Conservation (phyloP, 371 early-diverging fungal species). For the Mortierella sp. region DNA sequence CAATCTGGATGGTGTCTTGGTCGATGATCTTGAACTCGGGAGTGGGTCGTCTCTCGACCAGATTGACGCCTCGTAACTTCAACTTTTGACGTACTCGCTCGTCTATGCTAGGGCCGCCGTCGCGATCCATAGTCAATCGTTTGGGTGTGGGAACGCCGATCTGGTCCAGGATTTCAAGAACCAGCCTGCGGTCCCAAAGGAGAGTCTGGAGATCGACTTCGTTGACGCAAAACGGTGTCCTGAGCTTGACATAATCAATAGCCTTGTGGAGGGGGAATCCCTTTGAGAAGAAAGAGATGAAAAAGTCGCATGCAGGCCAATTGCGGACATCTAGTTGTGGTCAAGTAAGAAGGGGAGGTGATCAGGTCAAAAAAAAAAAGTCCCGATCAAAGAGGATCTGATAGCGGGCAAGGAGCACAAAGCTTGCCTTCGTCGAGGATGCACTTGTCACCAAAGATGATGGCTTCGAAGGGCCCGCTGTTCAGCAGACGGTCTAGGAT, state of each 20-base stretch:
- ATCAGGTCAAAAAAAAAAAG: neutral
- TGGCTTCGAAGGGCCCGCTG: slow-evolving; percentile 82
- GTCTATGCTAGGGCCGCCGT: slow-evolving; percentile 75
- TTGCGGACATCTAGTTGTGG: slow-evolving; percentile 68
- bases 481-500: slow-evolving; percentile 86
- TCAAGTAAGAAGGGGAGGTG: neutral
- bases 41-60: slow-evolving; percentile 50
- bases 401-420: no score
- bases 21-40: slow-evolving; percentile 66
- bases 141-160: slow-evolving; percentile 90
- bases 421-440: slow-evolving; percentile 90
- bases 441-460: slow-evolving; percentile 96
- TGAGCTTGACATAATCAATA: slow-evolving; percentile 84
- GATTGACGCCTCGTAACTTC: slow-evolving; percentile 60
- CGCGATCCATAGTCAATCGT: slow-evolving; percentile 79
- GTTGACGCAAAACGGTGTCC: slow-evolving; percentile 92
- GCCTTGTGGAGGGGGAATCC: slow-evolving; percentile 98
- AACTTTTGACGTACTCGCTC: slow-evolving; percentile 59
- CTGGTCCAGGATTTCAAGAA: slow-evolving; percentile 85
- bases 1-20: slow-evolving; percentile 80
- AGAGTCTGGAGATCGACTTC: slow-evolving; percentile 91
- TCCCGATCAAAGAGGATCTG: no score
- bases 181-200: slow-evolving; percentile 93
- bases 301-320: slow-evolving; percentile 97
- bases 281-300: slow-evolving; percentile 95